phyloP scores from a whole-genome alignment of 2,329 filamentous ascomycete species.

The Penicillium crustosum region DNA sequence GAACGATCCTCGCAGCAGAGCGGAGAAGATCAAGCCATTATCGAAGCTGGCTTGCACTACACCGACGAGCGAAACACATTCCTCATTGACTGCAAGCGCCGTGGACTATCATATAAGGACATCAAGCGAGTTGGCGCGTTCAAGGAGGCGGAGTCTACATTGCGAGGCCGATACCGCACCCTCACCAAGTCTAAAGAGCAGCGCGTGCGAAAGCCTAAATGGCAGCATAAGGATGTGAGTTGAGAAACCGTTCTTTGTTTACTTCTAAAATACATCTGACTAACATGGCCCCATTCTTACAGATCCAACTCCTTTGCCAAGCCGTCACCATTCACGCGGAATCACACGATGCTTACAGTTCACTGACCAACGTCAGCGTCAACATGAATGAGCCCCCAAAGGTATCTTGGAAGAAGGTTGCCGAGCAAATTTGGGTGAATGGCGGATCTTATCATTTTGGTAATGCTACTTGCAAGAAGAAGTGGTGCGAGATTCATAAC shows the following conservation, averaged over 20 bases:
- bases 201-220: slow-evolving; percentile 47
- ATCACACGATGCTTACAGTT: not conserved
- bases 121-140: slow-evolving; percentile 47
- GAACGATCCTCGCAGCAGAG: not conserved
- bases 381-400: slow-evolving; percentile 36
- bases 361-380: not conserved
- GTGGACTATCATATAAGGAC: slow-evolving; percentile 49
- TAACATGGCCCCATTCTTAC: not conserved
- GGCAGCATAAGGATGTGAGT: slow-evolving; percentile 47
- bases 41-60: slow-evolving; percentile 15
- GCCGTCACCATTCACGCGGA: slow-evolving; percentile 35
- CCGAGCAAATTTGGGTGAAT: slow-evolving; percentile 52
- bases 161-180: slow-evolving; percentile 49
- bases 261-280: not conserved
- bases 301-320: slow-evolving; percentile 45
- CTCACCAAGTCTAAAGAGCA: slow-evolving; percentile 49
- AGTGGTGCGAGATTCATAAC: slow-evolving; percentile 53
- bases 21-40: not conserved
- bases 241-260: not conserved
- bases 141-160: slow-evolving; percentile 49
- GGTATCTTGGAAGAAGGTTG: slow-evolving; percentile 60
- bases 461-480: slow-evolving; percentile 62
- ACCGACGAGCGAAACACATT: slow-evolving; percentile 38
- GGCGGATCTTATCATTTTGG: slow-evolving; percentile 61
- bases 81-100: slow-evolving; percentile 42